These are phyloP conservation scores for Cystofilobasidium macerans DNA, from an alignment of 768 basidiomycete genomes.

Conservation along the genomic window DNA sequence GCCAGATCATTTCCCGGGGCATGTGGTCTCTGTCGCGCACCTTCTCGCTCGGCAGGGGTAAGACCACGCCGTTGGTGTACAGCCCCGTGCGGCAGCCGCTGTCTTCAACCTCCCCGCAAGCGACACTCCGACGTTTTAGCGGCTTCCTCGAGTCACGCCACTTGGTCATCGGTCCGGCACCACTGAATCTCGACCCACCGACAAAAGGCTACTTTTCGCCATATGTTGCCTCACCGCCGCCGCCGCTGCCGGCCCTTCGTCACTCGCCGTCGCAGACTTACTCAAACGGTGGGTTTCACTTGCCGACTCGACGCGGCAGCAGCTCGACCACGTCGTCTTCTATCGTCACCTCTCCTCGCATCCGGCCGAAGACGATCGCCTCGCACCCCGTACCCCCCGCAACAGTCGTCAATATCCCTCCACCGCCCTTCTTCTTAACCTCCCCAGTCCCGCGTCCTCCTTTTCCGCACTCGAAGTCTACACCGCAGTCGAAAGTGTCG, in stretches of 20 bases:
- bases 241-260: background rate
- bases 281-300: slow-evolving; percentile 1
- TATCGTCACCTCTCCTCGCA: background rate
- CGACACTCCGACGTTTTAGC: background rate
- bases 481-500: no score
- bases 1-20: slow-evolving; percentile 15
- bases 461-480: no score
- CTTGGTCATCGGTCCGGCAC: background rate
- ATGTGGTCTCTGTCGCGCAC: slow-evolving; percentile 3
- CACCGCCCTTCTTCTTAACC: no score
- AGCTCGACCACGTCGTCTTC: background rate
- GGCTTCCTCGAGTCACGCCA: background rate
- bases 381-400: background rate
- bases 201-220: background rate
- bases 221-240: background rate
- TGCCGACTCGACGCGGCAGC: slow-evolving; percentile 13
- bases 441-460: no score
- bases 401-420: no score
- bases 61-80: background rate
- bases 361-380: slow-evolving; percentile 4
- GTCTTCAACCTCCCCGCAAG: background rate
- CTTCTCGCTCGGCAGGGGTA: background rate
- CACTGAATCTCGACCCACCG: background rate
- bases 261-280: background rate
- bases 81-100: background rate